phyloP scores from a whole-genome alignment of 2,329 filamentous ascomycete genomes.

The Epichloe typhina region DNA sequence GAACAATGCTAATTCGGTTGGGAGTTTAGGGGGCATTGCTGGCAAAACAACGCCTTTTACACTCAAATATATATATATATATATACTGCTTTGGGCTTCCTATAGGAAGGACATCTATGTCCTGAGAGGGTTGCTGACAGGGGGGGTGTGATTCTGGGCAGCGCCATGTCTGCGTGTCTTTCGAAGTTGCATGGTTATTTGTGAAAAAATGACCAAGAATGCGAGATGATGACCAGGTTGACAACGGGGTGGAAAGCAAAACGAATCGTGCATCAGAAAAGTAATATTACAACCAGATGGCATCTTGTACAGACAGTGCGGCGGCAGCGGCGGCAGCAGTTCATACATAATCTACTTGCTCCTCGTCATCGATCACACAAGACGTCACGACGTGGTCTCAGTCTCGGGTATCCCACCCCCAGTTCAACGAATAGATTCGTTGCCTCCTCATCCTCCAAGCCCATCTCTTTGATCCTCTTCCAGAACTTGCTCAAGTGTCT shows the following conservation, averaged over 20 bases:
- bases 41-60: neutral
- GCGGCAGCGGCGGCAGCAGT: too few species aligned
- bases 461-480: constrained; percentile 57
- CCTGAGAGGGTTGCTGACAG: too few species aligned
- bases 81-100: neutral
- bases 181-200: neutral
- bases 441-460: constrained; percentile 44
- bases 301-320: neutral
- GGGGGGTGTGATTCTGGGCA: too few species aligned
- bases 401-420: constrained; percentile 25
- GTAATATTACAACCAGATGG: neutral
- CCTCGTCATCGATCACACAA: neutral
- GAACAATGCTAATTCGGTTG: too few species aligned
- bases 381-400: neutral
- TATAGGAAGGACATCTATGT: too few species aligned
- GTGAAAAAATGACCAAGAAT: neutral
- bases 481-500: constrained; percentile 78
- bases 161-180: too few species aligned
- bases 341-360: neutral
- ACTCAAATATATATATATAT: too few species aligned
- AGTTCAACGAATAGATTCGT: constrained; percentile 37
- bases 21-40: neutral
- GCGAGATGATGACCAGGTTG: neutral
- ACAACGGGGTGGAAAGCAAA: neutral
- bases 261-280: neutral